Evolutionary conservation across 2,329 filamentous ascomycete genomes (phyloP), one percentile per base, ranked within the genome.

Genomic region (Nigrograna mackinnonii): DNA sequence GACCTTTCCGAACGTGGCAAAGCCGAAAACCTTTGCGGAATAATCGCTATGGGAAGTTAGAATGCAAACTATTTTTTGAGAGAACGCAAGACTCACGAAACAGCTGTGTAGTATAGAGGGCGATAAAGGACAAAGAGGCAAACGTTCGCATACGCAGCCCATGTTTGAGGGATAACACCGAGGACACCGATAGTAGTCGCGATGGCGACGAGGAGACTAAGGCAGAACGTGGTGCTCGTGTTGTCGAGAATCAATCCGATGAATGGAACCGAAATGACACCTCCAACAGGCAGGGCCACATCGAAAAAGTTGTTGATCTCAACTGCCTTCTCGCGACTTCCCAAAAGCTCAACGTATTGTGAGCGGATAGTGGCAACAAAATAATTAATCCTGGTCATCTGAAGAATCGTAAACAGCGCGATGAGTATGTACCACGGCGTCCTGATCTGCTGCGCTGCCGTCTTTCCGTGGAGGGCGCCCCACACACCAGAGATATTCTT

Each of bases 1-100:
- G n/a, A 96, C 90, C 43, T 89, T 95, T 34, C 91, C 91, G 55
- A 96, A 96, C 0, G 90, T 95, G 47, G 84, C 67, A 71, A 95
- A 95, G 13, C 91, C 91, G 64, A 96, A 96, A 24, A 96, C 90
- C 70, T 95, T 95, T 47, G 89, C 90, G 16, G 83, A 82, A 67
- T 95, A 95, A 71, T 96, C 91, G 19, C 79, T 79, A 30, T 35
- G 26, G 22, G 13, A 6, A 26, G 47, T 50, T 52, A 49, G 33
- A 18, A 31, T 35, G 12, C 22, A 24, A 14, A 19, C 14, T 42
- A 24, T 31, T n/a, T 32, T 31, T 32, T 9, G 35, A 20, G 13
- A 16, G 14, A 37, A 9, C 12, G 9, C 6, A 12, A 9, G 12
- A 57, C 75, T 70, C 71, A 78, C 44, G 86, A 92, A 44, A 96